These are phyloP conservation scores for Actinidia polygama DNA, from an alignment of 179 eudicot species.

Conservation along the genomic window DNA sequence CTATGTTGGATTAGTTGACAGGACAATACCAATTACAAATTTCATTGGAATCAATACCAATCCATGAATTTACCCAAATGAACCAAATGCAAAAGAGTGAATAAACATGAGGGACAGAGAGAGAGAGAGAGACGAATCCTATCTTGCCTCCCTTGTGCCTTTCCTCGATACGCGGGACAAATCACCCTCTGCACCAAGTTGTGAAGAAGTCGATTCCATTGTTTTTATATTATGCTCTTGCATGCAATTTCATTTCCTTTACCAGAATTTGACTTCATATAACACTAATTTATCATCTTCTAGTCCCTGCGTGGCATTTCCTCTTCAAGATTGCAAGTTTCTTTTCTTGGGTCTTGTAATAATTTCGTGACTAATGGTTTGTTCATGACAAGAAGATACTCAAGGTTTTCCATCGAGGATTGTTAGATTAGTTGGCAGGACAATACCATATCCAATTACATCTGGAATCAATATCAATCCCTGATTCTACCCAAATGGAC, in stretches of 20 bases:
- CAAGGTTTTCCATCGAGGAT: neutral
- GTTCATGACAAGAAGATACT: too few species aligned
- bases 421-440: neutral
- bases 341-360: too few species aligned
- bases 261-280: neutral
- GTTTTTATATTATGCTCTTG: slow-evolving; percentile 14
- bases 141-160: slow-evolving; percentile 19
- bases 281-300: neutral
- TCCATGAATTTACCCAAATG: neutral
- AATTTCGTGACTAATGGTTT: too few species aligned
- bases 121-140: neutral
- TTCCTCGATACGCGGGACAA: slow-evolving; percentile 19
- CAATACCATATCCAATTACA: neutral
- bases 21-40: slow-evolving; percentile 1
- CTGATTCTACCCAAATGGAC: neutral
- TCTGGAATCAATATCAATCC: slow-evolving; percentile 17
- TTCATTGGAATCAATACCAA: slow-evolving; percentile 16
- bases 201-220: slow-evolving; percentile 22
- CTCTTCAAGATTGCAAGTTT: too few species aligned
- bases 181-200: slow-evolving; percentile 18
- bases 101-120: neutral
- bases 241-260: neutral
- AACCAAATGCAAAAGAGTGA: neutral
- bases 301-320: neutral
- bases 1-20: neutral